These are phyloP conservation scores for Metschnikowia lachancei DNA, from an alignment of 805 yeast genomes.

Conservation along the genomic window DNA sequence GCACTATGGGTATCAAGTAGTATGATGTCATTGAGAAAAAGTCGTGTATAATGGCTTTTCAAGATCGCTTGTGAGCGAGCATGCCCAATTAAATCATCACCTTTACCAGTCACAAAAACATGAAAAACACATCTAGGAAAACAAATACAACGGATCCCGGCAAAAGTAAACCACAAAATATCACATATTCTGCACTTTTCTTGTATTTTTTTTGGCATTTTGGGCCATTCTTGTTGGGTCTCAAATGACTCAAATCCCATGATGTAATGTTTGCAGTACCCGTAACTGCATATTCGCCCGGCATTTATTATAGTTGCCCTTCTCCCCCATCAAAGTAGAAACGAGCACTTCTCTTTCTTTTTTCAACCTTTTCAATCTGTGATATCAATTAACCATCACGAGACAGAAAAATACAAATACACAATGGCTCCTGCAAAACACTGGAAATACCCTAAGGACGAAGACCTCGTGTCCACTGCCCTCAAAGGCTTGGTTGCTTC, in stretches of 20 bases:
- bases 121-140: background rate
- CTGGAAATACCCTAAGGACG: constrained; percentile 46
- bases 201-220: too few relatives aligned
- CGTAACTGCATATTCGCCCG: constrained; percentile 12
- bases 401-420: background rate
- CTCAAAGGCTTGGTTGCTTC: constrained; percentile 52
- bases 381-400: background rate
- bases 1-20: too few relatives aligned
- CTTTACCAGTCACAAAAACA: too few relatives aligned
- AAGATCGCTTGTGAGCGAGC: background rate
- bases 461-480: constrained; percentile 47
- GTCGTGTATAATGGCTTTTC: background rate
- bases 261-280: constrained; percentile 1
- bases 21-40: background rate
- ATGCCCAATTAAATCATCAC: background rate
- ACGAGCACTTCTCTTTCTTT: background rate
- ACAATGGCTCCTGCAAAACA: constrained; percentile 34
- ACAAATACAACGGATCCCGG: background rate
- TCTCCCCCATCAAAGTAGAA: background rate
- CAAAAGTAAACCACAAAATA: background rate
- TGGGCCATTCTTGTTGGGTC: too few relatives aligned
- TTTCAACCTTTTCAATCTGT: background rate
- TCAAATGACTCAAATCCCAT: background rate
- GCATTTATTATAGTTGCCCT: constrained; percentile 3
- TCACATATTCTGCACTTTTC: too few relatives aligned